phyloP scores from a whole-genome alignment of 2,329 filamentous ascomycete genomes.

The Aspergillus japonicus region DNA sequence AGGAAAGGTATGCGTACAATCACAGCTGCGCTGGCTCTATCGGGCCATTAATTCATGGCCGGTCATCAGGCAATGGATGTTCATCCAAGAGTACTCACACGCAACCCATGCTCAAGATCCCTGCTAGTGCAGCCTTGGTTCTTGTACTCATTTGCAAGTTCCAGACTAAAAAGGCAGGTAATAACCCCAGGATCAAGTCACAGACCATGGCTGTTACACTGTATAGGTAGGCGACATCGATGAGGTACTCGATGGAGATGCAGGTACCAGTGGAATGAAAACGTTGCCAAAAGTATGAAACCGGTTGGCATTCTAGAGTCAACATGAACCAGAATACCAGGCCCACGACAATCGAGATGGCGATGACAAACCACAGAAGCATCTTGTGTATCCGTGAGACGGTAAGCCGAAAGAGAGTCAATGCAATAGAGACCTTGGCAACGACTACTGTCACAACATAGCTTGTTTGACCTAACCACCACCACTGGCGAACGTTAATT shows the following conservation, averaged over 20 bases:
- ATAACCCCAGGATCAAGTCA: constrained; percentile 54
- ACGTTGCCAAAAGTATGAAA: constrained; percentile 52
- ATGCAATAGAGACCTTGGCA: constrained; percentile 53
- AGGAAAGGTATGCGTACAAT: constrained; percentile 39
- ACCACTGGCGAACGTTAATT: constrained; percentile 33
- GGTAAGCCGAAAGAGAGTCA: constrained; percentile 56
- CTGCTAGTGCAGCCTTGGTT: constrained; percentile 54
- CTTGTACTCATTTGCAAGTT: constrained; percentile 55
- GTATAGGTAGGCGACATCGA: constrained; percentile 52
- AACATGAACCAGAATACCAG: constrained; percentile 52
- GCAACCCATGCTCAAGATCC: constrained; percentile 58
- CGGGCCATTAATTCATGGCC: no score
- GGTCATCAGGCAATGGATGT: constrained; percentile 15
- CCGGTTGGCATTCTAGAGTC: constrained; percentile 55
- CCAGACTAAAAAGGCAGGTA: constrained; percentile 57
- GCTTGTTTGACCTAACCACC: constrained; percentile 58
- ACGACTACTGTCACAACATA: constrained; percentile 51
- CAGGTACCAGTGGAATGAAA: constrained; percentile 16
- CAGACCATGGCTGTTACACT: constrained; percentile 49
- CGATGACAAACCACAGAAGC: constrained; percentile 50
- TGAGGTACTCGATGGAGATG: constrained; percentile 15
- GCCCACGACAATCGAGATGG: constrained; percentile 47
- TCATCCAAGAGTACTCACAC: constrained; percentile 33
- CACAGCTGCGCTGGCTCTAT: constrained; percentile 37
- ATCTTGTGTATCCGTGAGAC: constrained; percentile 46